Conservation (phyloP, 1,284 basidiomycete species). For the Ceratobasidium papillatum region DNA sequence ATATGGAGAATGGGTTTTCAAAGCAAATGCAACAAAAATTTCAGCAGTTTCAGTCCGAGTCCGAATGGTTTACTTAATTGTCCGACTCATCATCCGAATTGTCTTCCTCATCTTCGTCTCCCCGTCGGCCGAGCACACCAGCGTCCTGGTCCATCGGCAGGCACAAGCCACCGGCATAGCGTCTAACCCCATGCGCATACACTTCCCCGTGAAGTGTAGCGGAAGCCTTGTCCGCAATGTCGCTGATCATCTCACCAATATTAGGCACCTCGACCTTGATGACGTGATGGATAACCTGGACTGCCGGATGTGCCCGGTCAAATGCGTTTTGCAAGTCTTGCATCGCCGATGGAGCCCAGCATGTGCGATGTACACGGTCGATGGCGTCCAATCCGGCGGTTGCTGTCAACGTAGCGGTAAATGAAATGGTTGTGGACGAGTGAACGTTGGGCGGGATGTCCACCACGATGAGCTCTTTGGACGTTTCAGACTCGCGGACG, state of each 20-base stretch:
- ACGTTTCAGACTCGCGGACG: background rate
- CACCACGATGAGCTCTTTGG: conserved; percentile 1
- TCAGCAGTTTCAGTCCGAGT: background rate
- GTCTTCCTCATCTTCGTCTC: conserved; percentile 42
- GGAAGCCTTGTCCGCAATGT: conserved; percentile 24
- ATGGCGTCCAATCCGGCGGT: conserved; percentile 27
- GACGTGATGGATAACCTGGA: conserved; percentile 36
- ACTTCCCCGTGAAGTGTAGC: background rate
- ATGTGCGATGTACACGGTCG: conserved; percentile 3
- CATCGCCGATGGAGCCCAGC: conserved; percentile 22
- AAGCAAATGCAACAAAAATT: background rate
- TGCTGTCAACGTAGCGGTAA: conserved; percentile 4
- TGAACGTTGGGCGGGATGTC: background rate
- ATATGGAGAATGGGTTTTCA: too few relatives aligned
- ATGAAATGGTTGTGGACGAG: background rate
- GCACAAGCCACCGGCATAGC: conserved; percentile 22
- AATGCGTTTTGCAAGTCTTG: conserved; percentile 30
- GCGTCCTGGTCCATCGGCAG: conserved; percentile 16
- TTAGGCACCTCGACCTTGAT: background rate
- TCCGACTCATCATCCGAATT: conserved; percentile 17
- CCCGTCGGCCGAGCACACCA: conserved; percentile 26
- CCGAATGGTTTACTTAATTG: background rate
- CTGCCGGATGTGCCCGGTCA: conserved; percentile 32
- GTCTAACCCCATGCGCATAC: conserved; percentile 16
- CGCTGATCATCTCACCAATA: conserved; percentile 8